Base-by-base conservation (phyloP, 2,329 filamentous ascomycete genomes). In the Ophiobolus disseminans region DNA sequence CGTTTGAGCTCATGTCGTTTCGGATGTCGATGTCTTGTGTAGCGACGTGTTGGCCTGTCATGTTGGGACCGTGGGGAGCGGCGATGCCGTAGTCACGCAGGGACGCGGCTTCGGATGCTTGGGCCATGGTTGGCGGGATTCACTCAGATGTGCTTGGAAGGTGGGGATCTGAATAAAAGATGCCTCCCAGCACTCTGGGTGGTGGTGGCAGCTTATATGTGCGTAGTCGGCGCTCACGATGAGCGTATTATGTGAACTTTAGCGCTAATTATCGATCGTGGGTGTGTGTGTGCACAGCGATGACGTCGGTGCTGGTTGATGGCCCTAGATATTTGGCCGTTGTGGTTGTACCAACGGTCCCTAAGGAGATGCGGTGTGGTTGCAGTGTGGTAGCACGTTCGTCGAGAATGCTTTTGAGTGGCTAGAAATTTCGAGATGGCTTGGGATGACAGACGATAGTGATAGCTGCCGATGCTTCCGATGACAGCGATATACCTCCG, bases 1-100 rank as follows among this genome's bases (percentile, higher is more conserved):
- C 86, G 49, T 80, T 76, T 26, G 75, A 66, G 55, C 78, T 81
- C 83, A 87, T 86, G 57, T 70, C 69, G 21, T 52, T 70, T 60
- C 60, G 68, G 57, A 70, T 65, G 39, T 68, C 63, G 13, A 63
- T 48, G 36, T 78, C 68, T 37, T 66, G 64, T 10, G 76, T 78
- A 7, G 75, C 76, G 31, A 73, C 69, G 52, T 79, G 77, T 11
- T 74, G 57, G 48, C 74, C 75, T 21, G 57, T 62, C 67, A 73
- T 72, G 61, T 80, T 79, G 21, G 77, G 78, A 5, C 77, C 77
- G 58, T 80, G 78, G 45, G 77, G 78, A 14, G 75, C 77, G 42
- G 76, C 77, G 19, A 74, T 58, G 28, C 77, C 76, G 59, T 78
- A 79, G 64, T 79, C 76, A 40, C 76, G 72, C 50, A 79, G 69